Conservation (phyloP, 2,329 filamentous ascomycete species). For the Neofusicoccum parvum region DNA sequence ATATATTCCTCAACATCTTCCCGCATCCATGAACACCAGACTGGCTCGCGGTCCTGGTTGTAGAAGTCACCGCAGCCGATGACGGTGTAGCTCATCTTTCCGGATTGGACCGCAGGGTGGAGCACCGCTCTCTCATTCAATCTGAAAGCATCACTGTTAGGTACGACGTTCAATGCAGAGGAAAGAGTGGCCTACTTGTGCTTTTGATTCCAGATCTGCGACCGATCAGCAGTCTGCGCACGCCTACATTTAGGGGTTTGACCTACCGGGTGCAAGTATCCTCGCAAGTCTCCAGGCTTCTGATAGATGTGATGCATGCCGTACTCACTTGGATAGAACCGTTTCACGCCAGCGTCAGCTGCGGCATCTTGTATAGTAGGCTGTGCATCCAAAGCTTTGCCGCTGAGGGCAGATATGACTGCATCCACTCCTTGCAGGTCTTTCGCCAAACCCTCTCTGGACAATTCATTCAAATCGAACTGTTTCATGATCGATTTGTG, state of each 20-base stretch:
- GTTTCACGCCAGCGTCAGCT: constrained; percentile 29
- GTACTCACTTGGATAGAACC: constrained; percentile 32
- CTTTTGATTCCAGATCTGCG: constrained; percentile 1
- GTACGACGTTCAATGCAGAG: not conserved
- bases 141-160: constrained; percentile 24
- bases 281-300: constrained; percentile 25
- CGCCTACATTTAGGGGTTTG: not conserved
- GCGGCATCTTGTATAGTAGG: constrained; percentile 30
- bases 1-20: constrained; percentile 26
- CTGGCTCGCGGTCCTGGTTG: constrained; percentile 31
- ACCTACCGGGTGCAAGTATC: constrained; percentile 28
- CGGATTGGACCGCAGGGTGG: constrained; percentile 27
- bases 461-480: constrained; percentile 26
- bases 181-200: not conserved
- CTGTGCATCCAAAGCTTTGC: constrained; percentile 26
- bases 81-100: constrained; percentile 34
- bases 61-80: constrained; percentile 38
- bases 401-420: constrained; percentile 30
- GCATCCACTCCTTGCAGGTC: constrained; percentile 28
- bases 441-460: constrained; percentile 21
- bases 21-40: constrained; percentile 33
- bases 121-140: constrained; percentile 25
- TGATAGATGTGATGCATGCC: constrained; percentile 31
- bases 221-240: not conserved
- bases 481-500: constrained; percentile 15